Percentiles rank a stretch among this genome's conserved stretches.
Conservation (phyloP, 164 flowering plant genomes). For the Annona squamosa region DNA sequence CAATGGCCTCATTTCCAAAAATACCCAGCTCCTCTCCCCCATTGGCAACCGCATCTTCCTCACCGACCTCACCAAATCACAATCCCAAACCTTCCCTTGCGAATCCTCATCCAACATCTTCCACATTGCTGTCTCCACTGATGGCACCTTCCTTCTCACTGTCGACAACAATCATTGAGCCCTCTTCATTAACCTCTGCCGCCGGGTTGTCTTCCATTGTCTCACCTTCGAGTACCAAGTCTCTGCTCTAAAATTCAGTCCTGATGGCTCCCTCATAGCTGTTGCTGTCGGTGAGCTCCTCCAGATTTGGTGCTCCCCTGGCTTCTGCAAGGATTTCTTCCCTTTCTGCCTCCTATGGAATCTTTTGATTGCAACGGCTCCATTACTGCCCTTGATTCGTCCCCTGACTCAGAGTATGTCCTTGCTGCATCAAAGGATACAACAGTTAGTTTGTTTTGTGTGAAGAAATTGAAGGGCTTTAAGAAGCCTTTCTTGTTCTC, state of each 20-base stretch:
- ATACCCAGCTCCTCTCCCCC: conserved; percentile 64
- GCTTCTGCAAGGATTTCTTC: conserved; percentile 68
- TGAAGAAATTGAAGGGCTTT: conserved; percentile 33
- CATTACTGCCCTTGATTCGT: conserved; percentile 71
- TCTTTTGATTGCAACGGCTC: conserved; percentile 57
- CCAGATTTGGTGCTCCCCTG: conserved; percentile 89
- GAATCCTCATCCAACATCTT: conserved; percentile 65
- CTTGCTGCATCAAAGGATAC: conserved; percentile 82
- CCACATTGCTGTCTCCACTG: conserved; percentile 72
- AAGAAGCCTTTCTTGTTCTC: conserved; percentile 65
- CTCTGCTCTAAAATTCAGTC: conserved; percentile 55
- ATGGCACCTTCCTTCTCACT: conserved; percentile 60
- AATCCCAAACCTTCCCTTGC: conserved; percentile 63
- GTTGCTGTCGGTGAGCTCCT: conserved; percentile 66
- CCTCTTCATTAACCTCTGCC: conserved; percentile 65
- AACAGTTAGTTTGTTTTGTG: conserved; percentile 64
- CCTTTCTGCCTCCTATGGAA: conserved; percentile 64
- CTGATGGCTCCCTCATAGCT: conserved; percentile 65
- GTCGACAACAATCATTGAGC: conserved; percentile 69
- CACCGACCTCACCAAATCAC: conserved; percentile 71
- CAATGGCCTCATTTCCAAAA: conserved; percentile 45
- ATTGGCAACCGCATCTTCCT: conserved; percentile 80
- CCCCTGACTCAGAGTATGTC: conserved; percentile 58
- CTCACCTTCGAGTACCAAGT: conserved; percentile 67
- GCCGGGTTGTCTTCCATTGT: conserved; percentile 70